A percentile compares a stretch with the other conserved stretches of the same genome.
phyloP scores from a whole-genome alignment of 2,329 filamentous ascomycete genomes.

The Fusarium papillatum region DNA sequence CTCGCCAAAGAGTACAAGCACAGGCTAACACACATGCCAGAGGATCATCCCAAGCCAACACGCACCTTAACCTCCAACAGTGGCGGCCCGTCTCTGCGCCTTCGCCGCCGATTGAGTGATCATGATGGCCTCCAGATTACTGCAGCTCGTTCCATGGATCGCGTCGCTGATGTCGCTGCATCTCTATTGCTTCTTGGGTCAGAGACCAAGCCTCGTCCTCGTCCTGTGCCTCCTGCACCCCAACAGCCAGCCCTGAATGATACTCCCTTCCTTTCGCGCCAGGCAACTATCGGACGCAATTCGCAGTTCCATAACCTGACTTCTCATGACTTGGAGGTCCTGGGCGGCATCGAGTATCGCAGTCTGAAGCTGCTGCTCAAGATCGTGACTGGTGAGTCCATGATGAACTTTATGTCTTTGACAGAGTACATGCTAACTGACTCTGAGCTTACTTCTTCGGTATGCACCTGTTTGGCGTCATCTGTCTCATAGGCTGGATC shows the following conservation, averaged over 20 bases:
- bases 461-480: slow-evolving; percentile 60
- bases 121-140: background rate
- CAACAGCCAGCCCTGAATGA: slow-evolving; percentile 12
- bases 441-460: slow-evolving; percentile 62
- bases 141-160: slow-evolving; percentile 3
- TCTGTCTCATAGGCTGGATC: slow-evolving; percentile 63
- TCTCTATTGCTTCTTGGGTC: slow-evolving; percentile 7
- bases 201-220: background rate
- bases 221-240: no score
- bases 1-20: accelerated
- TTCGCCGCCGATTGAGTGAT: background rate
- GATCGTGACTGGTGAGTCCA: slow-evolving; percentile 56
- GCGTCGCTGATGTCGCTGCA: background rate
- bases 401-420: no score
- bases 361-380: slow-evolving; percentile 62
- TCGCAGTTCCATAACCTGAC: slow-evolving; percentile 59
- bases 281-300: slow-evolving; percentile 44
- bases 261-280: slow-evolving; percentile 3
- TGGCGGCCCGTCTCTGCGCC: background rate
- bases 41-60: background rate
- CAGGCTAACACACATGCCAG: background rate
- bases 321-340: slow-evolving; percentile 52
- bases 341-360: slow-evolving; percentile 66
- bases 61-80: accelerated
- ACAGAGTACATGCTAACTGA: no score